Evolutionary conservation across 2,329 filamentous ascomycete genomes (phyloP), one percentile per base, ranked within the genome.

Genomic region (Teratosphaeria epicoccoides): DNA sequence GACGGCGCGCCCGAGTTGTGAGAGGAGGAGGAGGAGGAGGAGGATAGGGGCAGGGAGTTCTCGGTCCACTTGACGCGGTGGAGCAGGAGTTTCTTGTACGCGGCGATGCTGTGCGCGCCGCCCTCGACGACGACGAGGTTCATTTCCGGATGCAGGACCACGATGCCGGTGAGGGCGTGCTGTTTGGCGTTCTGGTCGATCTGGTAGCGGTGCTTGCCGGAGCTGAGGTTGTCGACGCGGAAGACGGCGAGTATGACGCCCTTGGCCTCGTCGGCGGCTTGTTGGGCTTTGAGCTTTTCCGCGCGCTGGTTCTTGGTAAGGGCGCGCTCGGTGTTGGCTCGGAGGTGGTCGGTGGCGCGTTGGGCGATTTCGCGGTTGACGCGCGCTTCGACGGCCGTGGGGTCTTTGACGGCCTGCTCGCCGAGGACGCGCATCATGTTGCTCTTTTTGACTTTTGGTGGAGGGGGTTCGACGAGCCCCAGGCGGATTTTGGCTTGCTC

Each of bases 351-450:
- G 54, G 86, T 78, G 52, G 85, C 82, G 43, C 93, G 87, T 56
- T 94, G 89, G 24, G 85, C 85, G 58, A 98, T 96, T 69, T 98
- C 89, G 49, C 84, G 80, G 68, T 94, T 95, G 49, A 98, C 93
- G 23, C 88, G 83, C 48, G 89, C 88, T 71, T 98, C 93, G 45
- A 98, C 93, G 3, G 93, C 93, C 0, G 94, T 98, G 6, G 93
- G 93, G 70, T 98, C 93, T 66, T 95, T 94, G 59, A 98, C 91
- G 17, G 84, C 84, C 70, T 88, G 85, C 66, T 96, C 88, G 56
- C 93, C 93, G 51, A 96, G 77, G 25, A 98, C 93, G 52, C 90
- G 85, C 93, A 98, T 98, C 66, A 98, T 80, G 68, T 98, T 98
- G 52, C 85, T 87, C 70, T 94, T 94, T 73, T 96, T 97, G 60